Evolutionary conservation across 75 land plant species (phyloP), one percentile per base, ranked within the genome.

Genomic region (Cryptomeria japonica): DNA sequence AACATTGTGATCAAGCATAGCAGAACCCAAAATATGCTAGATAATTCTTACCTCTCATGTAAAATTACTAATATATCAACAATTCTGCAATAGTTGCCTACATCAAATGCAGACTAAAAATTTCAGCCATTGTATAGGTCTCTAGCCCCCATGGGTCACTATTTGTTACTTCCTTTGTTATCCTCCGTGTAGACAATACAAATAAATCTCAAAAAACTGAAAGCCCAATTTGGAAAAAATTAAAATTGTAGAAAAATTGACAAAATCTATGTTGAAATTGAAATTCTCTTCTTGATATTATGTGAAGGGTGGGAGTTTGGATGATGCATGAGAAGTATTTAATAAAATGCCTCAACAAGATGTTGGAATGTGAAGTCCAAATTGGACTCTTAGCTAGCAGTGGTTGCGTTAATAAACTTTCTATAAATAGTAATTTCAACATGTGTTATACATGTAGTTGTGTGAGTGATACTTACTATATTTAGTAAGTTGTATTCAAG

Each of bases 141-240:
- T 95, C 95, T 8, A 96, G 97, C 31, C 91, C 92, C 91, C 94
- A 92, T 53, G 93, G 90, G 89, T 94, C 93, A 42, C 92, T 94
- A 85, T 89, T 94, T 56, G 97, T 97, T 28, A 93, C 95, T 85
- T 97, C 99, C 83, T 96, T 96, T 38, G 99, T 88, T 95, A 97
- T 39, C 72, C 96, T 97, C 75, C n/a, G 31, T 10, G 32, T 34
- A 70, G 61, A 70, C 28, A 70, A 31, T 16, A n/a, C 75, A 70
- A 16, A 70, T 16, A 25, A 22, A 5, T 70, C 14, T 68, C 34
- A 10, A 36, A 42, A 3, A 39, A 44, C 8, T 0, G 8, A 44
- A 44, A 44, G 47, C 89, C n/a, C 86, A 51, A 22, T 22, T 2
- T 83, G 31, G 2, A 14, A 83, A 19, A 56, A 56, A 46, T 34